Evolutionary conservation across 108 stramenopile genomes (phyloP), one percentile per base, ranked within the genome.

Genomic region (Skeletonema costatum): DNA sequence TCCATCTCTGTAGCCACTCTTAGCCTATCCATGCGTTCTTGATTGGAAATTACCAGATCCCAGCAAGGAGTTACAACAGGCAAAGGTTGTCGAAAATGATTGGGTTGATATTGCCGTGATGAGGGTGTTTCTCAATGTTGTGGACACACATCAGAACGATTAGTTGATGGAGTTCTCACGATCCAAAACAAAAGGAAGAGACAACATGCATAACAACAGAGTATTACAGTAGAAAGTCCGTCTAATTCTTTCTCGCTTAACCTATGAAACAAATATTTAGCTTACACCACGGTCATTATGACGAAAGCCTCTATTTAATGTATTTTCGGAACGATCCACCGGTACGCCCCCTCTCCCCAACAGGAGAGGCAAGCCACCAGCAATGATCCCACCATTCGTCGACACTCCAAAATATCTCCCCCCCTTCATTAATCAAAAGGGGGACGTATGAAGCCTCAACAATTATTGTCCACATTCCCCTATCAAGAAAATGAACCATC

Each of bases 261-360:
- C 25, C 53, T 56, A 56, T 56, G 53, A 56, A 56, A 56, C 53
- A 56, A 56, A 56, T 56, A 56, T 56, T 25, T 25, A 56, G 53
- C 53, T 56, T 56, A 21, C 53, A 21, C 7, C 53, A 56, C n/a
- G 53, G 16, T 6, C 44, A 2, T 16, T 2, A 25, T 29, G 53
- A 56, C 21, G 21, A 17, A 56, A 56, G 25, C 21, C 53, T 56
- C 44, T 4, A 56, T 53, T 21, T 56, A 56, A 29, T 56, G 53
- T 56, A 56, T 25, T 53, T 29, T 21, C n/a, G 44, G 44, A 46
- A 4, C 16, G 16, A 46, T 3, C 44, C 11, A 46, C 9, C 25
- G 25, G 25, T 9, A 25, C 0, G 53, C 4, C 6, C 25, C 53
- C 25, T 19, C 25, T 5, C 7, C 7, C 25, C 19, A 56, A 25